phyloP scores from a whole-genome alignment of 495 filamentous ascomycete species.

The Xylaria acuta region DNA sequence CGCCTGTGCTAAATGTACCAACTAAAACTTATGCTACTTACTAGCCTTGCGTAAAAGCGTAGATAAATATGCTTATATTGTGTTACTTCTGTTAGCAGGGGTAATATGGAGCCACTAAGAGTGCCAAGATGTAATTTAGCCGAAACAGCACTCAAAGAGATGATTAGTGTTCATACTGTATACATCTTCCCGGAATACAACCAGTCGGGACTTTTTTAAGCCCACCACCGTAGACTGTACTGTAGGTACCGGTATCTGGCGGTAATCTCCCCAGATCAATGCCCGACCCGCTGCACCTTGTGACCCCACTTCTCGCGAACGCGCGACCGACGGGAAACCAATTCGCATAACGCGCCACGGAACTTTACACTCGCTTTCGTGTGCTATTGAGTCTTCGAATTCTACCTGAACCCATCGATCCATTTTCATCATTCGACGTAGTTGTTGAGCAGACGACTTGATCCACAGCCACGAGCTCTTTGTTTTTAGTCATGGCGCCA shows the following conservation, averaged over 20 bases:
- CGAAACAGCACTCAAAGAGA: no score
- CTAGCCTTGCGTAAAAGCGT: no score
- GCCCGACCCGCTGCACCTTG: not conserved
- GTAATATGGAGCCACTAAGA: no score
- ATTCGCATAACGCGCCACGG: not conserved
- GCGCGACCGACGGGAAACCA: not conserved
- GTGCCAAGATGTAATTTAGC: no score
- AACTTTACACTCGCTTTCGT: not conserved
- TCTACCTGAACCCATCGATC: not conserved
- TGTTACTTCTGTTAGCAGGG: no score
- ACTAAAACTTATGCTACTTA: no score
- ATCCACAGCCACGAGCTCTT: not conserved
- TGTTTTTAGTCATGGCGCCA: slow-evolving; percentile 2
- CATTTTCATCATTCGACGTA: not conserved
- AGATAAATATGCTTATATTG: no score
- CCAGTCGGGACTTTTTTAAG: not conserved
- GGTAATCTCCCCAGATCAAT: not conserved
- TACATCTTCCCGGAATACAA: no score
- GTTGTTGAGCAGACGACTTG: not conserved
- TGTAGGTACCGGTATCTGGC: not conserved
- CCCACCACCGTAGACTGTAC: not conserved
- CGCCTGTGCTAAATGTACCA: no score
- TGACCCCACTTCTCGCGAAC: not conserved
- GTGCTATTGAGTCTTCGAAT: not conserved
- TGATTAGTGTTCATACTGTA: no score